Percentiles rank a stretch among this genome's conserved stretches.
Evolutionary conservation across 192 early-diverging fungal genomes (phyloP).

Genomic region (Umbelopsis sp.): DNA sequence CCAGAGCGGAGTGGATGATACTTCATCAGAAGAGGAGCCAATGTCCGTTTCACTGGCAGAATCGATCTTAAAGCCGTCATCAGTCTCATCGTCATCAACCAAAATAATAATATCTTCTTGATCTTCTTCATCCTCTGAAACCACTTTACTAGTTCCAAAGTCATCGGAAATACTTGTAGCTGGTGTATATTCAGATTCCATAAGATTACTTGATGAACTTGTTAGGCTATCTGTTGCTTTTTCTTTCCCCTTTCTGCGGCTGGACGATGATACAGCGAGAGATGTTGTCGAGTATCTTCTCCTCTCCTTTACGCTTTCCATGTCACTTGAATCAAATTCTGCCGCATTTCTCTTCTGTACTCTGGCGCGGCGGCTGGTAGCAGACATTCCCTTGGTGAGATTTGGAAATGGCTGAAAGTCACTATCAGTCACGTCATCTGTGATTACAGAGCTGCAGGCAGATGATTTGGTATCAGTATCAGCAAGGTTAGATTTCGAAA

Average conservation of each 20-base stretch:
- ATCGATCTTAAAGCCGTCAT: neutral
- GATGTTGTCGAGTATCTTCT: neutral
- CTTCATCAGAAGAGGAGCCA: too few relatives aligned
- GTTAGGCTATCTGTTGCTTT: neutral
- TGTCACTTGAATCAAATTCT: neutral
- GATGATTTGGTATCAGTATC: neutral
- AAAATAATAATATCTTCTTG: neutral
- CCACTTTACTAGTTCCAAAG: neutral
- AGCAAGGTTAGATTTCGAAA: neutral
- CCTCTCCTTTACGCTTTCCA: neutral
- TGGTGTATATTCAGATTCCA: neutral
- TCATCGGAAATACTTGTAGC: conserved; percentile 7
- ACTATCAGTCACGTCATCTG: neutral
- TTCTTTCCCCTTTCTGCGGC: neutral
- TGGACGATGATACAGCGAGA: neutral
- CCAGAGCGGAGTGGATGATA: neutral
- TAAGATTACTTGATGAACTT: neutral
- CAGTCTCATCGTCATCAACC: neutral
- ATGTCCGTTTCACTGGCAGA: neutral
- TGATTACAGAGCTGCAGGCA: neutral
- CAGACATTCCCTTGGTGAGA: neutral
- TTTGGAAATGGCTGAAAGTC: neutral
- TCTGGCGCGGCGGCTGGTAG: neutral
- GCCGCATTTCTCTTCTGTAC: neutral
- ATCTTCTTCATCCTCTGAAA: neutral